phyloP scores from a whole-genome alignment of 2,329 filamentous ascomycete species.

The Aspergillus fischeri region DNA sequence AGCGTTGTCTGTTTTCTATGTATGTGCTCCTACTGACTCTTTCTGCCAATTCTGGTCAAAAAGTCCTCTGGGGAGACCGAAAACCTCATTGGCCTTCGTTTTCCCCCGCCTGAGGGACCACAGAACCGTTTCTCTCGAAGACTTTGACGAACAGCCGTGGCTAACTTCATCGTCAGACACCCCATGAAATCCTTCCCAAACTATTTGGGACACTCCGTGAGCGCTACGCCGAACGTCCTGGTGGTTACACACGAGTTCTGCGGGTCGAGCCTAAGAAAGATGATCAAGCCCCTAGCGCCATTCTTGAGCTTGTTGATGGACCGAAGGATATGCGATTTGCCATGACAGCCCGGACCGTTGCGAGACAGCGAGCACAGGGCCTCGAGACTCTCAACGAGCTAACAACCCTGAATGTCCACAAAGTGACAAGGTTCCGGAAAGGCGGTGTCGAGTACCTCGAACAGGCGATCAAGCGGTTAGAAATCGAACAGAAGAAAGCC shows the following conservation, averaged over 20 bases:
- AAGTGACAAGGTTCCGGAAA: conserved; percentile 73
- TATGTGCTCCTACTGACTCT: conserved; percentile 46
- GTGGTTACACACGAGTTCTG: conserved; percentile 92
- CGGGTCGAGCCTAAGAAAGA: conserved; percentile 83
- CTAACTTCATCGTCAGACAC: conserved; percentile 27
- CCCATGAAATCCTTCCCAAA: conserved; percentile 62
- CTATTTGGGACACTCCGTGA: conserved; percentile 77
- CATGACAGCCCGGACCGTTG: conserved; percentile 82
- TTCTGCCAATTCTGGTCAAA: background rate
- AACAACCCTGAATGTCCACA: conserved; percentile 73
- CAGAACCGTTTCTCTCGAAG: background rate
- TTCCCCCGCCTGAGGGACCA: background rate
- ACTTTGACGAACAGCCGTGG: background rate
- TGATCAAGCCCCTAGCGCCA: conserved; percentile 84
- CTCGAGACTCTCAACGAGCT: conserved; percentile 62
- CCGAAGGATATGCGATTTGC: conserved; percentile 92
- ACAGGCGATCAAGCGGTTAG: conserved; percentile 54
- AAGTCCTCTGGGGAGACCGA: background rate
- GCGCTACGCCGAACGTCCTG: conserved; percentile 74
- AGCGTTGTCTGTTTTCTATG: conserved; percentile 80
- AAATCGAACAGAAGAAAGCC: conserved; percentile 44
- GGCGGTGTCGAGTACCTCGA: conserved; percentile 66
- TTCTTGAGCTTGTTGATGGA: conserved; percentile 92
- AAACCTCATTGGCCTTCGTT: background rate
- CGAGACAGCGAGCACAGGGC: conserved; percentile 51